Conservation (phyloP, 192 early-diverging fungal genomes). For the Gaertneriomyces sp. region DNA sequence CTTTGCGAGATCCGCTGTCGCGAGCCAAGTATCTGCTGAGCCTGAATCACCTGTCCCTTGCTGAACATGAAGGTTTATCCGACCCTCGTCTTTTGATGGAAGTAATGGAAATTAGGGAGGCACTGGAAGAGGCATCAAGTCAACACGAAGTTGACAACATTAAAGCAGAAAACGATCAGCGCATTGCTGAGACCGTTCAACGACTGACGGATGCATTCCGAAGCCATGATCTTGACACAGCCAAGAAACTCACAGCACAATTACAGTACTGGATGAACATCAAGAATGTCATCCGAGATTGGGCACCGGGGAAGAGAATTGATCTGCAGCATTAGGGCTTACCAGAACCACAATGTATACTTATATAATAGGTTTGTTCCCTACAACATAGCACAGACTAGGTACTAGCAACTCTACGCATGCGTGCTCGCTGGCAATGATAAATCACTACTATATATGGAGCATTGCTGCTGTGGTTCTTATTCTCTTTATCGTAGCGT, state of each 20-base stretch:
- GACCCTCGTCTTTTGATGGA: slow-evolving; percentile 78
- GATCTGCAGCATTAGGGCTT: slow-evolving; percentile 45
- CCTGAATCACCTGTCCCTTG: slow-evolving; percentile 54
- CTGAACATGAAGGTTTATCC: slow-evolving; percentile 59
- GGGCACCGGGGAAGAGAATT: slow-evolving; percentile 50
- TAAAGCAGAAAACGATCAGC: slow-evolving; percentile 57
- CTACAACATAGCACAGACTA: no score
- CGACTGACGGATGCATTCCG: slow-evolving; percentile 56
- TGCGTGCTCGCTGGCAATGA: no score
- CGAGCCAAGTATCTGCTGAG: slow-evolving; percentile 72
- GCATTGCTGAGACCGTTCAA: slow-evolving; percentile 43
- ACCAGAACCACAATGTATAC: not conserved
- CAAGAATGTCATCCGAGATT: slow-evolving; percentile 52
- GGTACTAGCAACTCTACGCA: no score
- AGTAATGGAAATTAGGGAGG: slow-evolving; percentile 74
- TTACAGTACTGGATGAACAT: slow-evolving; percentile 78
- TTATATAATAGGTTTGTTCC: no score
- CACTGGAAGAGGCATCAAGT: slow-evolving; percentile 63
- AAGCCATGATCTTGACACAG: slow-evolving; percentile 45
- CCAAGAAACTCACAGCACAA: slow-evolving; percentile 63
- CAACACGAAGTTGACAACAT: slow-evolving; percentile 63
- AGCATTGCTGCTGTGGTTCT: no score
- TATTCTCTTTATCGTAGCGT: no score
- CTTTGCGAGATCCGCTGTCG: slow-evolving; percentile 70
- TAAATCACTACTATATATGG: no score